These are phyloP conservation scores for Thalassiosira profunda DNA, from an alignment of 108 stramenopile genomes.

Conservation along the genomic window DNA sequence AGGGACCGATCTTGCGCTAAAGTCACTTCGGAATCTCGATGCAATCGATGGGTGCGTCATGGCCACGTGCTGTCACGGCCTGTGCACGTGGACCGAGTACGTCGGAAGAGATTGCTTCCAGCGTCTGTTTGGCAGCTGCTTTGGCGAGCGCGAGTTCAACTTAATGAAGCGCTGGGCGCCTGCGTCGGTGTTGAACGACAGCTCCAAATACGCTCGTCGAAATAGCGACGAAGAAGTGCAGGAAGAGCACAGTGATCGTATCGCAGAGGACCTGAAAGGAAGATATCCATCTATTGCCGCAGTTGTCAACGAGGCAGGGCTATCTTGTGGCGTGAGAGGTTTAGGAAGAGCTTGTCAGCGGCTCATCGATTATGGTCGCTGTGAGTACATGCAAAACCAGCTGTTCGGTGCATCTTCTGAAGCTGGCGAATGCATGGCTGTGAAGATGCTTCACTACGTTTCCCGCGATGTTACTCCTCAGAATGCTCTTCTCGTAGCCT, in stretches of 20 bases:
- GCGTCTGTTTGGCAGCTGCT: constrained; percentile 39
- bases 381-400: constrained; percentile 58
- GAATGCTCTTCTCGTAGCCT: constrained; percentile 70
- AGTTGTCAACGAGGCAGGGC: constrained; percentile 51
- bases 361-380: constrained; percentile 79
- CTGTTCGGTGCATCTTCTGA: constrained; percentile 32
- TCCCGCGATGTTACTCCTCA: constrained; percentile 70
- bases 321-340: constrained; percentile 75
- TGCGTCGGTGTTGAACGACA: constrained; percentile 54
- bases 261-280: background rate
- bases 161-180: constrained; percentile 73
- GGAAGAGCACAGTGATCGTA: constrained; percentile 5
- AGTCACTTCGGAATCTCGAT: constrained; percentile 48
- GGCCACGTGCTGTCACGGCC: constrained; percentile 91
- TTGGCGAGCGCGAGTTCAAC: constrained; percentile 78
- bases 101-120: constrained; percentile 76
- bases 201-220: no score
- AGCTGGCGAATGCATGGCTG: constrained; percentile 2
- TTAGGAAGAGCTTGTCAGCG: constrained; percentile 88
- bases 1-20: constrained; percentile 86
- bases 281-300: constrained; percentile 15
- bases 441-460: constrained; percentile 68
- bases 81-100: constrained; percentile 82
- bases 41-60: constrained; percentile 67
- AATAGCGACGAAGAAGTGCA: constrained; percentile 5